Evolutionary conservation across 176 grass and related monocot genomes (phyloP), one percentile per base, ranked within the genome.

Genomic region (Paspalum vaginatum): DNA sequence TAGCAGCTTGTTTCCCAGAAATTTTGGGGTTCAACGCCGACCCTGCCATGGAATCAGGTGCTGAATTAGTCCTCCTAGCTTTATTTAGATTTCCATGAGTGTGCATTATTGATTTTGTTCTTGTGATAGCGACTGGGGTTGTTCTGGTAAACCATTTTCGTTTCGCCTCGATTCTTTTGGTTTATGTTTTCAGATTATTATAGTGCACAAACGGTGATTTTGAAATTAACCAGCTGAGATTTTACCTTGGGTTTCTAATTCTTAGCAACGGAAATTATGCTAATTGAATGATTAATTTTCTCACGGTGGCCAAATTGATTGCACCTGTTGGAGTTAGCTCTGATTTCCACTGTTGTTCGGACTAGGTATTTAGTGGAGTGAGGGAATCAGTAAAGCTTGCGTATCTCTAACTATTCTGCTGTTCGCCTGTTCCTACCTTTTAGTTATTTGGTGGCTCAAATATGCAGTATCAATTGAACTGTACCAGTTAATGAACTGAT

Each of bases 11-110:
- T 37, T 48, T 70, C 26, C 24, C 52, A 47, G 22, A 37, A 37
- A 46, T 48, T 70, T 47, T 4, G 41, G 51, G 40, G 52, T 25
- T 61, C 9, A 16, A 20, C 21, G 43, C 55, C 24, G 21, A 14
- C 57, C 39, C 16, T 5, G 79, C 79, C 66, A 81, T 81, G 79
- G 79, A 81, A 81, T 81, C 79, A 71, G 79, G 79, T 81, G 43
- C 18, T 70, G n/a, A 60, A 39, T 81, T 17, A 60, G 40, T 27
- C 48, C 13, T 9, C 5, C 22, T 8, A 46, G 27, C 22, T 70
- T 59, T 81, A 57, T 80, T 18, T n/a, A 43, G 14, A 80, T 56
- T 68, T 50, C 38, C 38, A 20, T 55, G 13, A 55, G 32, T 67
- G 37, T 79, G 44, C n/a, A 68, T 68, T 79, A 17, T 68, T 69